These are phyloP conservation scores for Tirmania nivea DNA, from an alignment of 495 filamentous ascomycete species.

Conservation along the genomic window DNA sequence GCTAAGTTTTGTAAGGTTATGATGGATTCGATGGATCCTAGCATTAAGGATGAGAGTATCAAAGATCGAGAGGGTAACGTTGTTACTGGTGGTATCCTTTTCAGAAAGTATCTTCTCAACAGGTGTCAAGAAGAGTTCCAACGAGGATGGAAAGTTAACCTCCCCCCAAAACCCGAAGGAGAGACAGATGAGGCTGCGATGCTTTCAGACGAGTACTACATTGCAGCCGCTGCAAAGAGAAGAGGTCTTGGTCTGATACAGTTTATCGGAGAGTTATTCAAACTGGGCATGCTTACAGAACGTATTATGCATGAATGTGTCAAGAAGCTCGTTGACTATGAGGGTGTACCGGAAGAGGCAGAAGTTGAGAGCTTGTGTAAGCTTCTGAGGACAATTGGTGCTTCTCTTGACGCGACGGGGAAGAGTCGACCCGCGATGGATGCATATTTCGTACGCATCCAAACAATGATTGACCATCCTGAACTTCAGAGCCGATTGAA, in stretches of 20 bases:
- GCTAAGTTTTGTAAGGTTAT: conserved; percentile 97
- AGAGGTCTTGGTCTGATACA: conserved; percentile 93
- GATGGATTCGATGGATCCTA: conserved; percentile 82
- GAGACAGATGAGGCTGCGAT: conserved; percentile 48
- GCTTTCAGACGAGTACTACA: conserved; percentile 94
- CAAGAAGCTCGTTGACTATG: conserved; percentile 84
- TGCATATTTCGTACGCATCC: conserved; percentile 79
- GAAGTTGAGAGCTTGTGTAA: conserved; percentile 89
- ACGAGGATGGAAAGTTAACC: conserved; percentile 84
- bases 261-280: conserved; percentile 98
- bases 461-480: conserved; percentile 49
- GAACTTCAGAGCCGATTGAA: conserved; percentile 64
- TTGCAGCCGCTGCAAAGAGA: conserved; percentile 85
- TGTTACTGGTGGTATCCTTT: conserved; percentile 76
- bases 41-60: conserved; percentile 88
- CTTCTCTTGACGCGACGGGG: conserved; percentile 57
- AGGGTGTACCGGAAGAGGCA: conserved; percentile 79
- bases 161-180: conserved; percentile 63
- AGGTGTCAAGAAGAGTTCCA: conserved; percentile 98
- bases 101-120: conserved; percentile 97
- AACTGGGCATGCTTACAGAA: conserved; percentile 92
- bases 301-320: conserved; percentile 99
- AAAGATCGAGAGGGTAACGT: conserved; percentile 65
- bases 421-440: conserved; percentile 70
- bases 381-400: conserved; percentile 75